These are phyloP conservation scores for Penicillium robsamsonii DNA, from an alignment of 495 filamentous ascomycete genomes.

Conservation along the genomic window DNA sequence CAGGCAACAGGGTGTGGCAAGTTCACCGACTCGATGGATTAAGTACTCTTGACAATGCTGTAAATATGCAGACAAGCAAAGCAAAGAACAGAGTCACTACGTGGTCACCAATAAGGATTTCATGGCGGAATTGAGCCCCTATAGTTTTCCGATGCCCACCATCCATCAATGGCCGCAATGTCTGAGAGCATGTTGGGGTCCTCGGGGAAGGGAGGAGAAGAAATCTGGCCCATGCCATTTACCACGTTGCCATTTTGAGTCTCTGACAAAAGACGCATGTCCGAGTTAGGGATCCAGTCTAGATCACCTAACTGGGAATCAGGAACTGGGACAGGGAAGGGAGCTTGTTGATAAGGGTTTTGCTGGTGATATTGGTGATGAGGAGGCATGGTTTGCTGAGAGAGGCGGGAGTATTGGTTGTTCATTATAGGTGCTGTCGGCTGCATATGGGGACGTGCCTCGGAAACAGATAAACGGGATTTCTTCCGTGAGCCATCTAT, in stretches of 20 bases:
- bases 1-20: neutral
- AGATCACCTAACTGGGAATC: slow-evolving; percentile 27
- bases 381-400: neutral
- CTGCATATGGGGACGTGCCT: neutral
- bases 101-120: neutral
- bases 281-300: slow-evolving; percentile 37
- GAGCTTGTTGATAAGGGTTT: slow-evolving; percentile 1
- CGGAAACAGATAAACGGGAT: slow-evolving; percentile 21
- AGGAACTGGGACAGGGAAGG: slow-evolving; percentile 1
- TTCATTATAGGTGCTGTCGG: slow-evolving; percentile 1
- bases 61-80: neutral
- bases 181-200: slow-evolving; percentile 31
- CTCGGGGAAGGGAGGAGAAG: slow-evolving; percentile 24
- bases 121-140: neutral
- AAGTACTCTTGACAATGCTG: neutral
- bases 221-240: slow-evolving; percentile 6
- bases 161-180: slow-evolving; percentile 39
- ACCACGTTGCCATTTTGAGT: slow-evolving; percentile 12
- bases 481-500: slow-evolving; percentile 31
- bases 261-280: slow-evolving; percentile 34
- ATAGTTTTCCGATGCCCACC: slow-evolving; percentile 34
- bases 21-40: neutral
- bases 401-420: slow-evolving; percentile 3
- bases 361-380: neutral
- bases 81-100: neutral